These are phyloP conservation scores for Penicillium nucicola DNA, from an alignment of 495 filamentous ascomycete genomes.

Conservation along the genomic window DNA sequence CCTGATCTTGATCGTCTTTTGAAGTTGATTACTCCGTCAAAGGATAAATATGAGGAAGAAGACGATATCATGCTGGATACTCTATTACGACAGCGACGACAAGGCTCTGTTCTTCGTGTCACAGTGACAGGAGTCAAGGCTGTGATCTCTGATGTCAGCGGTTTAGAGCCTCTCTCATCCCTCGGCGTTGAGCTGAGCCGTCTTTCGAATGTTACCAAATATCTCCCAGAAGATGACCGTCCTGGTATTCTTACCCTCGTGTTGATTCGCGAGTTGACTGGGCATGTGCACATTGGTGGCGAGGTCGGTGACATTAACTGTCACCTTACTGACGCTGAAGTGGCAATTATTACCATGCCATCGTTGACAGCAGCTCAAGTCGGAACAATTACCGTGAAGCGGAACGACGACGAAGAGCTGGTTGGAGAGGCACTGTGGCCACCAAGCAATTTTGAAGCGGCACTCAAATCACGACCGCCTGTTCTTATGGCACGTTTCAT, in stretches of 20 bases:
- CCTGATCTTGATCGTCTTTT: conserved; percentile 79
- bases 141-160: conserved; percentile 53
- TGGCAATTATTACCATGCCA: conserved; percentile 82
- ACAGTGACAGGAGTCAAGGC: conserved; percentile 60
- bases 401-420: conserved; percentile 70
- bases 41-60: conserved; percentile 84
- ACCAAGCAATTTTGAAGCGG: conserved; percentile 9
- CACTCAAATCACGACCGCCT: conserved; percentile 36
- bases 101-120: conserved; percentile 79
- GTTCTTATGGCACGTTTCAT: conserved; percentile 81
- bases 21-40: conserved; percentile 84
- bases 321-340: conserved; percentile 57
- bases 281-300: conserved; percentile 55
- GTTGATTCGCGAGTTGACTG: conserved; percentile 59
- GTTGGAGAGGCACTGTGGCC: conserved; percentile 50
- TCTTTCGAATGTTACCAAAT: conserved; percentile 85
- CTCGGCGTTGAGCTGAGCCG: conserved; percentile 75
- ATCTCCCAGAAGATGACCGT: conserved; percentile 92
- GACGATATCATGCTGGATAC: conserved; percentile 96
- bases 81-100: conserved; percentile 80
- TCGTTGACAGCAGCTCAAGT: conserved; percentile 74
- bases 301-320: conserved; percentile 62
- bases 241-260: conserved; percentile 80
- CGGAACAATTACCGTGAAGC: conserved; percentile 50
- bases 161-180: conserved; percentile 59